Evolutionary conservation across 768 basidiomycete species (phyloP).

Genomic region (Artomyces pyxidatus): DNA sequence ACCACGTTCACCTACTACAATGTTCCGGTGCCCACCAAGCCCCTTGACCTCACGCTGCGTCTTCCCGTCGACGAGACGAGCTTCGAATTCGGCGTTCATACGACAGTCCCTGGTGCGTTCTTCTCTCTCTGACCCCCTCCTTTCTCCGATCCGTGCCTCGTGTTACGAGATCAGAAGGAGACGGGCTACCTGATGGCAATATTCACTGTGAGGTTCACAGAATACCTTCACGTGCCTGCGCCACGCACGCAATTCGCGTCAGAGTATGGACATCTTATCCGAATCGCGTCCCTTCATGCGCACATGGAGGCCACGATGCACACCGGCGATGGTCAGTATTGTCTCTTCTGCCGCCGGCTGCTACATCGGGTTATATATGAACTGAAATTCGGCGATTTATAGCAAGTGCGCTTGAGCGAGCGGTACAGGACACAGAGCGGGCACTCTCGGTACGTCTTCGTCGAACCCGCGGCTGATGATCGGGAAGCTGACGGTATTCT

Average conservation of each 20-base stretch:
- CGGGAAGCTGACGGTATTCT: background rate
- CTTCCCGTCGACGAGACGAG: conserved; percentile 77
- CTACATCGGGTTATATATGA: background rate
- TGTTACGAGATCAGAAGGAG: no score
- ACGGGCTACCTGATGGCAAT: background rate
- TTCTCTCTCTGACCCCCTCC: no score
- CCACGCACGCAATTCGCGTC: conserved; percentile 55
- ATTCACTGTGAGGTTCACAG: conserved; percentile 25
- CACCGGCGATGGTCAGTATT: conserved; percentile 36
- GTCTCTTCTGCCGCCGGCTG: background rate
- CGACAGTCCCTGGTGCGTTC: conserved; percentile 11
- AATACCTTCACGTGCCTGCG: conserved; percentile 60
- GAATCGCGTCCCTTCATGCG: conserved; percentile 55
- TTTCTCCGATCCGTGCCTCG: no score
- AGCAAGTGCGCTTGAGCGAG: background rate
- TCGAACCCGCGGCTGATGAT: background rate
- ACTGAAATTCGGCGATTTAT: background rate
- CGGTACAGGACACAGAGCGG: conserved; percentile 9
- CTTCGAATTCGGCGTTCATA: conserved; percentile 48
- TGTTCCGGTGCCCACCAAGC: conserved; percentile 28
- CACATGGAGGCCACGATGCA: conserved; percentile 46
- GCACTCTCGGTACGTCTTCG: conserved; percentile 10
- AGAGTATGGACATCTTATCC: conserved; percentile 72
- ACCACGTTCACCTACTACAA: conserved; percentile 33
- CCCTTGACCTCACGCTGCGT: conserved; percentile 46